Base-by-base conservation (phyloP, 495 filamentous ascomycete genomes). In the Aspergillus carlsbadensis region DNA sequence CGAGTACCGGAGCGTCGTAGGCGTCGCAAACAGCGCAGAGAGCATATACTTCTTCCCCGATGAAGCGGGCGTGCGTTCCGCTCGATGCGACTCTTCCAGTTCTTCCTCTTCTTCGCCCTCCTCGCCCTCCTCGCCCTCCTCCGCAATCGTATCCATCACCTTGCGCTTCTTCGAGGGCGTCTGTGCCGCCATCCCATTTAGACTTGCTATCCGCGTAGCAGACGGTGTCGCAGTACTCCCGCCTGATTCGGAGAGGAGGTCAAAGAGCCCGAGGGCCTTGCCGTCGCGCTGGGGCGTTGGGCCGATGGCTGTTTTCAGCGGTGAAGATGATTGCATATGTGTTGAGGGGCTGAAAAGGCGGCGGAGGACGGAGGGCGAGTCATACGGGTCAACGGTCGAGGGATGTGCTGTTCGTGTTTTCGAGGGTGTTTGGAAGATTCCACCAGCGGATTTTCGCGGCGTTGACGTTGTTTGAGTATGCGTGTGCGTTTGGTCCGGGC, bases 261-360 rank as follows among this genome's bases (percentile, higher is more conserved):
- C 94, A 63, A 98, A 98, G n/a, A 98, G 71, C 4, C 94, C 93
- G 0, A 98, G 76, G 1, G 94, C 83, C 36, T 82, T 84, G 11
- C 94, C 94, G 69, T 96, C 89, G 56, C 87, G 88, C 61, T 97
- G 92, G 2, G 94, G 94, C 1, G 94, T 98, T 2, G 92, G 92
- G 6, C 92, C 92, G 59, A 97, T 81, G 18, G 72, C 69, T 40
- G 69, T 52, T 36, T 76, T 76, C 7, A 76, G 53, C 2, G 73
- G 75, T 5, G 71, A 66, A 1, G 60, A 62, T 18, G 69, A 64
- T 29, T 66, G 63, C 26, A 62, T 51, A 69, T 63, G 82, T 43
- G 60, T 74, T 54, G 74, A 75, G 1, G 85, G 86, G 55, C 84
- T 87, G 70, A 85, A 85, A 18, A 87, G 73, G 45, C 80, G 80